Conservation (phyloP, 2,329 filamentous ascomycete species). For the Ceratocystis eucalypticola region DNA sequence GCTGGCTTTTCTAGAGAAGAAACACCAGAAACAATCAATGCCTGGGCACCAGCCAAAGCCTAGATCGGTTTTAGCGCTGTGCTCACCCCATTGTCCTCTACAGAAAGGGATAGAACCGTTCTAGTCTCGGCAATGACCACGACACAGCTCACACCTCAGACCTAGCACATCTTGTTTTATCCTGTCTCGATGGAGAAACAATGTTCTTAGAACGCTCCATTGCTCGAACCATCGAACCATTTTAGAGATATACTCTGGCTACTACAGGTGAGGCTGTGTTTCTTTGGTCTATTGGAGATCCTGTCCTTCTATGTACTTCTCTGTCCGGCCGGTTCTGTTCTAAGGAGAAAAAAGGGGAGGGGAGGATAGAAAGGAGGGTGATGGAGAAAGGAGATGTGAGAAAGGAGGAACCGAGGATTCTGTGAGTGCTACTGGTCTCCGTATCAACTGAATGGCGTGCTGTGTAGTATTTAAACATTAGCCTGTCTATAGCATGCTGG, state of each 20-base stretch:
- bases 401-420: too few species aligned
- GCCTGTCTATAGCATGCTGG: too few species aligned
- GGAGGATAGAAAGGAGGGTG: too few species aligned
- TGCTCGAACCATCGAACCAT: constrained; percentile 4
- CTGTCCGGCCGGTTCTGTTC: background rate
- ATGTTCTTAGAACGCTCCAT: constrained; percentile 2
- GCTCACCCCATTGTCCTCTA: background rate
- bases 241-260: background rate
- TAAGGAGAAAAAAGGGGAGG: background rate
- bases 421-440: too few species aligned
- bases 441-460: too few species aligned
- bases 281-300: background rate
- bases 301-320: background rate
- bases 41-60: background rate
- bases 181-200: background rate
- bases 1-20: background rate
- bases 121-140: constrained; percentile 5
- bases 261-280: background rate
- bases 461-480: too few species aligned
- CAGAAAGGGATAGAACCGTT: background rate
- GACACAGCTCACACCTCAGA: background rate
- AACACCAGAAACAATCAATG: background rate
- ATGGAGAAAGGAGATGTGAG: background rate
- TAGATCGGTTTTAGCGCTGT: background rate
- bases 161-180: background rate